Base-by-base conservation (phyloP, 208 protist species). In the Leishmania major region DNA sequence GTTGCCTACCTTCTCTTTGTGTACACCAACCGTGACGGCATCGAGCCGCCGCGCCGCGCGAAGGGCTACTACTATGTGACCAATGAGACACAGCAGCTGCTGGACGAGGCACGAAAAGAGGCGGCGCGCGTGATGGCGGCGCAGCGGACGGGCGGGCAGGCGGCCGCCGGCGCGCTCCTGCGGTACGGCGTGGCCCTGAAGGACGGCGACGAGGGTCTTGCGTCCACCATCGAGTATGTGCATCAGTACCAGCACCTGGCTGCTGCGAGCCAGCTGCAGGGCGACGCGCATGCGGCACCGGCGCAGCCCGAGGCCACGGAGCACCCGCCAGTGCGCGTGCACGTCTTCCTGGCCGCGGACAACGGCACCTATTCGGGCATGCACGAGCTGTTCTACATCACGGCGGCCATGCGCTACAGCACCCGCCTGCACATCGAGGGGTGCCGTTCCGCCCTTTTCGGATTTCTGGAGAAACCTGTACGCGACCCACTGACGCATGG, bases 301-400 rank as follows among this genome's bases (percentile, higher is more conserved):
- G 57, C 55, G 43, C 28, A 31, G 4, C 31, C 28, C 28, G 71
- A 60, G 45, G 78, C 28, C 22, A 45, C 25, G 13, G 35, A 51
- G 17, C 77, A 76, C 17, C 53, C 79, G 22, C 84, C 80, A 17
- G 84, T 90, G 22, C 70, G 45, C 7, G 88, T 88, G 40, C 81
- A 90, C 67, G 84, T 94, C n/a, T 84, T 94, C 64, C 59, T 94
- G n/a, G 85, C 84, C 31, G 89, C 88, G 0, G 91, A 94, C 80
- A 89, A 90, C 64, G 91, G 88, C 59, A 92, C 84, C 64, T 90
- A 87, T 81, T 91, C 86, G 31, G 91, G 91, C 49, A 84, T 82
- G 55, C 86, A 89, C 81, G 91, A 92, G 78, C 73, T 94, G 4
- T 81, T 82, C 73, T 93, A 87, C 69, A 89, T 94, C 74, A 69